Evolutionary conservation across 306 rosid species (phyloP).

Genomic region (Urtica urens): DNA sequence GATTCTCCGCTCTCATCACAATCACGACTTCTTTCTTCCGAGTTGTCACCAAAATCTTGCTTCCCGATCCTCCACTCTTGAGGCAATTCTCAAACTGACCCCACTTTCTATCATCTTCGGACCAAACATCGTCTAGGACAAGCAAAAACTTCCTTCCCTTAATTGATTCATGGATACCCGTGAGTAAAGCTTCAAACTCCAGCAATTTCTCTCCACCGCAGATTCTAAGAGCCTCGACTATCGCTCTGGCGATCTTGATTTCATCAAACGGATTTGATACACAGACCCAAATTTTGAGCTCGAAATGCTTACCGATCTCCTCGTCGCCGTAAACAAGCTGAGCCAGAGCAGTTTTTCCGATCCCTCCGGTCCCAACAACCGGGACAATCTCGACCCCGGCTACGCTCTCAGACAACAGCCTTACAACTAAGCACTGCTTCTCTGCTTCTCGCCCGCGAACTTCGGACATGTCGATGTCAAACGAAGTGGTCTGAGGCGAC

Average conservation of each 20-base stretch:
- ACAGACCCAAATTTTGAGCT: conserved; percentile 5
- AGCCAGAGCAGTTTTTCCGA: conserved; percentile 7
- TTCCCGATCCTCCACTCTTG: not conserved
- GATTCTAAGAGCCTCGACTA: not conserved
- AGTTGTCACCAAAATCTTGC: conserved; percentile 10
- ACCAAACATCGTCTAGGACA: conserved; percentile 18
- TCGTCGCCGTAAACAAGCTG: not conserved
- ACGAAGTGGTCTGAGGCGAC: not conserved
- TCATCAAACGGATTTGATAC: conserved; percentile 2
- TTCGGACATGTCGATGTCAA: not conserved
- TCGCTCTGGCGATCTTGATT: not conserved
- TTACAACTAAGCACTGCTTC: not conserved
- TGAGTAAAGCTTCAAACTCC: not conserved
- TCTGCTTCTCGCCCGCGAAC: not conserved
- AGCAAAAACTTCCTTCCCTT: not conserved
- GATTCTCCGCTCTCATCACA: not conserved
- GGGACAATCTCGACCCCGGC: not conserved
- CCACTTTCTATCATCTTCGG: not conserved
- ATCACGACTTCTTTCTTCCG: not conserved
- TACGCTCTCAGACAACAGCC: not conserved
- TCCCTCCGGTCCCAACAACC: conserved; percentile 1
- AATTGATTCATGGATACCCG: not conserved
- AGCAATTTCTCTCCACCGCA: not conserved
- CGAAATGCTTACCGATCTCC: not conserved
- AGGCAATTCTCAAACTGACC: not conserved